Base-by-base conservation (phyloP, 2,329 filamentous ascomycete species). In the Furcasterigmium furcatum region DNA sequence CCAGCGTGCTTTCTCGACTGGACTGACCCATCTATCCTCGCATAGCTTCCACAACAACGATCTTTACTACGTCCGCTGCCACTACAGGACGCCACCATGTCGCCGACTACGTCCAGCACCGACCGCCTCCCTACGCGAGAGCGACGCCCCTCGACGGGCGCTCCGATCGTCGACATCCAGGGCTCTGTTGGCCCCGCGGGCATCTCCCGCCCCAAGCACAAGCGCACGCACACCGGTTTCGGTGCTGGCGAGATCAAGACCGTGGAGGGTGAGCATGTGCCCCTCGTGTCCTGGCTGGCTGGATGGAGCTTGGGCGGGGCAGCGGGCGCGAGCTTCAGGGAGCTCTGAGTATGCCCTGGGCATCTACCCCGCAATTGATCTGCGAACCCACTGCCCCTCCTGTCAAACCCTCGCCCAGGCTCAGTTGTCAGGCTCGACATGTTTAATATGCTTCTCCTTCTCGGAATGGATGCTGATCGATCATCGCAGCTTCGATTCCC, bases 181-280 rank as follows among this genome's bases (percentile, higher is more conserved):
- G 91, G 91, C 53, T 85, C 88, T 16, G 82, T 96, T 46, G 87
- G 87, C n/a, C 90, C 91, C 34, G 85, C 85, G 35, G 92, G 95
- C 63, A 85, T 87, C 70, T 82, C 80, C 21, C 80, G 94, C 50
- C 94, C 94, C 38, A 99, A 97, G 73, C 94, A 99, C 74, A 96
- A 90, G 77, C 83, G 94, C 56, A 97, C 92, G n/a, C 88, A 88
- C 55, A 99, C 94, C 9, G 94, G 94, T 9, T 94, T 97, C 62
- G 91, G 91, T 27, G 80, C 91, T 22, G 76, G 81, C 29, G 94
- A 99, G 63, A 96, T 96, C 74, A 96, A 96, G 75, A 86, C 72
- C 58, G 89, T 97, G 41, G 91, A 97, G 73, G 90, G 91, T 74
- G 83, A 71, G 71, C 58, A 30, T 34, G 27, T 16, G 14, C 36